Evolutionary conservation across 1,139 yeast species (phyloP).

Genomic region (Suhomyces maxii): DNA sequence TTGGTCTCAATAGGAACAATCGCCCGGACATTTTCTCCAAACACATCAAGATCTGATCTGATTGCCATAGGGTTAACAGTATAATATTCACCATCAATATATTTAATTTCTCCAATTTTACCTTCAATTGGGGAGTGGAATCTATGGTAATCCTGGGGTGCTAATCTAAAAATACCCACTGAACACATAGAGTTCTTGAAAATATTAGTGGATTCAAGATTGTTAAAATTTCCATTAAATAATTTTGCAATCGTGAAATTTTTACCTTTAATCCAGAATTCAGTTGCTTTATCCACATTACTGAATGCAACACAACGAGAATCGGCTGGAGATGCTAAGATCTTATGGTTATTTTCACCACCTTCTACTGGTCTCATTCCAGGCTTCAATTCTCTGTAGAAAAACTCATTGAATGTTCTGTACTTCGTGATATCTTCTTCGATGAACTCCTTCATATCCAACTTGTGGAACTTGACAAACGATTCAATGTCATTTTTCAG

Average conservation of each 20-base stretch:
- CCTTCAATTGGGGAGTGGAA: slow-evolving; percentile 91
- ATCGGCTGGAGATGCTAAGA: slow-evolving; percentile 84
- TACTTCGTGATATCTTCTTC: slow-evolving; percentile 51
- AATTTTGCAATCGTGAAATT: slow-evolving; percentile 70
- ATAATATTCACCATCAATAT: slow-evolving; percentile 85
- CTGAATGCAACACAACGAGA: slow-evolving; percentile 77
- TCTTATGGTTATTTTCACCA: slow-evolving; percentile 34
- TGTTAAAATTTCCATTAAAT: slow-evolving; percentile 56
- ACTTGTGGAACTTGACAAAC: slow-evolving; percentile 76
- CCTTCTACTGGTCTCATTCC: slow-evolving; percentile 73
- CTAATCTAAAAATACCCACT: slow-evolving; percentile 79
- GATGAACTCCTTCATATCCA: slow-evolving; percentile 70
- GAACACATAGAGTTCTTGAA: slow-evolving; percentile 48
- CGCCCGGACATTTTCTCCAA: slow-evolving; percentile 85
- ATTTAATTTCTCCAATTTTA: slow-evolving; percentile 58
- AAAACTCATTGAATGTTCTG: slow-evolving; percentile 82
- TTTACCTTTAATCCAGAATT: slow-evolving; percentile 88
- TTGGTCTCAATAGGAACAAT: slow-evolving; percentile 73
- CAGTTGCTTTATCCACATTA: slow-evolving; percentile 62
- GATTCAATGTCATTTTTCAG: slow-evolving; percentile 71
- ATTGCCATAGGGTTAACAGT: slow-evolving; percentile 98
- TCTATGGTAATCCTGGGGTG: slow-evolving; percentile 96
- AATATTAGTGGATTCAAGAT: slow-evolving; percentile 45
- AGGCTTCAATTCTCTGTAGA: slow-evolving; percentile 74
- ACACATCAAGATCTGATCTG: slow-evolving; percentile 83